These are phyloP conservation scores for Metschnikowia picachoensis DNA, from an alignment of 805 yeast species.

Conservation along the genomic window DNA sequence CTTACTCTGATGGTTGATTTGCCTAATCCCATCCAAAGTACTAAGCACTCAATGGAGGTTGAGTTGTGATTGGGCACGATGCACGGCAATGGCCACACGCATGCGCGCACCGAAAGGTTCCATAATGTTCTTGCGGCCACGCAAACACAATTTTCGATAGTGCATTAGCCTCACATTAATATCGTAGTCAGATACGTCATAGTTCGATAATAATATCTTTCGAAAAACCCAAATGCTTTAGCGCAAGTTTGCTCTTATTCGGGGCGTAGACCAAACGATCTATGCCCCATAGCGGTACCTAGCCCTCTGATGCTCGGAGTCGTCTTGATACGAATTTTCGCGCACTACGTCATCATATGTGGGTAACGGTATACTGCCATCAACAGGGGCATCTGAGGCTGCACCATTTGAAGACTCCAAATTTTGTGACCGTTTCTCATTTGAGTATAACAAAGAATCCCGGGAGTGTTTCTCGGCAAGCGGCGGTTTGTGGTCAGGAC, in stretches of 20 bases:
- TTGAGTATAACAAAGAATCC: not conserved
- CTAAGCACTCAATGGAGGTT: not conserved
- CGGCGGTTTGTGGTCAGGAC: conserved; percentile 53
- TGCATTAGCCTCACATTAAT: no score
- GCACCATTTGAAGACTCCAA: not conserved
- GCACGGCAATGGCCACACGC: not conserved
- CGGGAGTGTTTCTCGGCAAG: conserved; percentile 18
- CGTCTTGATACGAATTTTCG: conserved; percentile 29
- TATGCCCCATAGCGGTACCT: conserved; percentile 25
- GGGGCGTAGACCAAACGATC: not conserved
- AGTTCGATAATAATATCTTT: not conserved
- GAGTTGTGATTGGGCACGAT: not conserved
- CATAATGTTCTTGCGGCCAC: conserved; percentile 2
- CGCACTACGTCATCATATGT: conserved; percentile 37
- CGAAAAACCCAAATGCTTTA: not conserved
- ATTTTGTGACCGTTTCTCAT: not conserved
- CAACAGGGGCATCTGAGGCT: not conserved
- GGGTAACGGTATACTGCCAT: conserved; percentile 18
- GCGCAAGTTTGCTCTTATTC: not conserved
- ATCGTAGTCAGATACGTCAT: no score
- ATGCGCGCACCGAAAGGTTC: conserved; percentile 4
- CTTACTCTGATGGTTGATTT: no score
- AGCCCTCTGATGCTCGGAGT: conserved; percentile 31
- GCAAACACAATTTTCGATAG: not conserved
- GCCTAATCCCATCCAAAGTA: no score